Base-by-base conservation (phyloP, 306 rosid species). In the Fragaria iinumae region DNA sequence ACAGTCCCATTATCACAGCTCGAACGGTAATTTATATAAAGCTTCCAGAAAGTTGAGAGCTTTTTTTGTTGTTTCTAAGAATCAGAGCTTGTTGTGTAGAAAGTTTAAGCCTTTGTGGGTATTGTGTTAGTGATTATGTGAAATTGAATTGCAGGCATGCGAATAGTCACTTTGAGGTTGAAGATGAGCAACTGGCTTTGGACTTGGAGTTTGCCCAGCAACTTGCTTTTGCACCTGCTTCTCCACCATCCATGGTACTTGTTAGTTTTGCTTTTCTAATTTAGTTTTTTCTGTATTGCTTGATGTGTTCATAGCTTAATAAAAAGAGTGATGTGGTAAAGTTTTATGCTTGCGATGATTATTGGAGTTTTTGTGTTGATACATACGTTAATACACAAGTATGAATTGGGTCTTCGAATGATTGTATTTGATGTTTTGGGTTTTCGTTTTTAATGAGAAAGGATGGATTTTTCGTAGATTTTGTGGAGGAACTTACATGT, bases 141-240 rank as follows among this genome's bases (percentile, higher is more conserved):
- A 32, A 32, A 32, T 32, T 32, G 34, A 32, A 32, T 32, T 71
- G 75, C 89, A 88, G 97, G 84, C 97, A 87, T 74, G 87, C 89
- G 74, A 92, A 88, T 62, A 43, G 71, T 75, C 97, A 92, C 81
- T 88, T 90, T 60, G 84, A 79, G 72, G 81, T 63, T 39, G 84
- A 85, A 13, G 83, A 78, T 16, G 82, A 83, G 32, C 74, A 71
- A 45, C 77, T 87, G 43, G 84, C 79, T 8, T 55, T 9, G 68
- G 89, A 87, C 67, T 62, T 74, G 63, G 87, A 78, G 32, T 6
- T 87, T 44, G 91, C 87, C 74, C 84, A 79, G 57, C 80, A 87
- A 52, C 73, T 87, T 71, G 55, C 82, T 52, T 64, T 67, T 27
- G 76, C 88, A 52, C 78, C 81, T 38, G 18, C 73, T 84, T 68